Evolutionary conservation across 768 basidiomycete genomes (phyloP), one percentile per base, ranked within the genome.

Genomic region (Mycena latifolia): DNA sequence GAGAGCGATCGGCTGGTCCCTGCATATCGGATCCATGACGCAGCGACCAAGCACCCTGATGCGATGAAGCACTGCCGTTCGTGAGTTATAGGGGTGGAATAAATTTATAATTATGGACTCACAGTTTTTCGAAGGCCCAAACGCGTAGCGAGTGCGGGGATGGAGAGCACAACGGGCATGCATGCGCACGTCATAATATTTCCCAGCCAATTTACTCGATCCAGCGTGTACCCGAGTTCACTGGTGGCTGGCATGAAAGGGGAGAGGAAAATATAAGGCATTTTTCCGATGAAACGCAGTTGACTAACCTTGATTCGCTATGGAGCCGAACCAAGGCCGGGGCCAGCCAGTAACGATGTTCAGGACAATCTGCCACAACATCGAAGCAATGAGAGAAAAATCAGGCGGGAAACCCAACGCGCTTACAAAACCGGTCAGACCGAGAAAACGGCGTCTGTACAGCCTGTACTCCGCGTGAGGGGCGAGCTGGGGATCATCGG

Each of bases 251-350:
- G 33, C 51, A n/a, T n/a, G n/a, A n/a, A n/a, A n/a, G n/a, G n/a
- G n/a, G n/a, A n/a, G n/a, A n/a, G 22, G 67, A 15, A 35, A 41
- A 37, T 33, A 31, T 9, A 28, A 9, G 25, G 7, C 17, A 37
- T 8, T n/a, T n/a, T n/a, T n/a, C n/a, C n/a, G n/a, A 17, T 0
- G 39, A 31, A 10, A 22, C 3, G 39, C 14, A 20, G n/a, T 12
- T 27, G 3, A 67, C 81, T 37, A 53, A 93, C 92, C 81, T 69
- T 88, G 76, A 41, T 87, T 88, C 0, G 93, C 81, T 56, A 95
- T 93, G 1, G 93, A 90, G 6, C 93, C 93, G 71, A 95, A 95
- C 92, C 92, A 95, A 5, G 90, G 84, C 85, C 88, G 88, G 12
- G 84, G 79, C 89, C 91, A 87, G 14, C 86, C 92, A 5, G 83